Conservation (phyloP, 441 rosid species). For the Populus tomentosa region DNA sequence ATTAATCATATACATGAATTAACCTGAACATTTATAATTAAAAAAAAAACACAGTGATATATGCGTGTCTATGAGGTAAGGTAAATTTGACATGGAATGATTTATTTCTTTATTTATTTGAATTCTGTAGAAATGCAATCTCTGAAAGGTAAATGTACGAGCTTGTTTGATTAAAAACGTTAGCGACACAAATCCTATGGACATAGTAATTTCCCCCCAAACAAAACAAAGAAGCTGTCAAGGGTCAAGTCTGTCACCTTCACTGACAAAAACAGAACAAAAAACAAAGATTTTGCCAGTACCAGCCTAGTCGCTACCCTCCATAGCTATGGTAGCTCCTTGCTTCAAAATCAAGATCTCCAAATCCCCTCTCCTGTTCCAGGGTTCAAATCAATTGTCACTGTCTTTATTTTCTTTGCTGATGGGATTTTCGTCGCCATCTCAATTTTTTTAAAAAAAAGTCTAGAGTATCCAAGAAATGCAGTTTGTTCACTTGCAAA, state of each 20-base stretch:
- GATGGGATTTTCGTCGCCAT: background rate
- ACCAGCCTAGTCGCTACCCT: too few relatives aligned
- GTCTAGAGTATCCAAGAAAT: background rate
- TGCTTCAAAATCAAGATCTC: background rate
- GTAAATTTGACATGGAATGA: too few relatives aligned
- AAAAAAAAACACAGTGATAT: too few relatives aligned
- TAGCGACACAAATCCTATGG: background rate
- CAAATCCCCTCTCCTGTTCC: background rate
- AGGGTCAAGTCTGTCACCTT: background rate
- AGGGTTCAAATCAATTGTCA: conserved; percentile 17
- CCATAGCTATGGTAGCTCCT: too few relatives aligned
- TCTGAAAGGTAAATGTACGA: too few relatives aligned
- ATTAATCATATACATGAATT: too few relatives aligned
- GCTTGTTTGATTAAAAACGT: background rate
- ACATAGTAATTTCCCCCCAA: background rate
- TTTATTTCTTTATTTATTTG: too few relatives aligned
- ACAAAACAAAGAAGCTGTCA: too few relatives aligned
- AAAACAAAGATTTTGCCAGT: too few relatives aligned
- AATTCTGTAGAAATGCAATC: too few relatives aligned
- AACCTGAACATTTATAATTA: rapidly evolving
- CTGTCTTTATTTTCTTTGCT: background rate
- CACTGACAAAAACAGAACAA: background rate
- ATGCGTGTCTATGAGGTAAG: too few relatives aligned
- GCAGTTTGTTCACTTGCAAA: conserved; percentile 4
- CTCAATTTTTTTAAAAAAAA: background rate